Evolutionary conservation across 1,284 basidiomycete species (phyloP).

Genomic region (Ustilago sp.): DNA sequence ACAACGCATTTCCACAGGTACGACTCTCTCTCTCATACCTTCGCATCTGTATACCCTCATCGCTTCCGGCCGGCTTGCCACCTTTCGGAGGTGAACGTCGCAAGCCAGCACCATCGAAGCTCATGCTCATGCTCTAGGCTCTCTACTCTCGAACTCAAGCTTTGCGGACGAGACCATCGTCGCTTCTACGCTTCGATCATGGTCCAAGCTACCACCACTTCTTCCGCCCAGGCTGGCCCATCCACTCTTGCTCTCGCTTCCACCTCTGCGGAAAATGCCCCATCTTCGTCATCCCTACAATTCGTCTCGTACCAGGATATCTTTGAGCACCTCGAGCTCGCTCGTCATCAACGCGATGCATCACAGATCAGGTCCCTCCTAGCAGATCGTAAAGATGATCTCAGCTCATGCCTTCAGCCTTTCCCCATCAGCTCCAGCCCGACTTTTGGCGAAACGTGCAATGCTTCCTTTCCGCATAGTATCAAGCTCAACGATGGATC

Average conservation of each 20-base stretch:
- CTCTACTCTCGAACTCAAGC: background rate
- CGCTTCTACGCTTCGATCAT: background rate
- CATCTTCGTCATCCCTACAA: conserved; percentile 6
- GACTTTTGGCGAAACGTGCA: conserved; percentile 9
- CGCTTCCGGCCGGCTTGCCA: background rate
- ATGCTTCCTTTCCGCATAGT: conserved; percentile 59
- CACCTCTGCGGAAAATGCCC: background rate
- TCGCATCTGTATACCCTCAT: background rate
- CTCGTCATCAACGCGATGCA: conserved; percentile 40
- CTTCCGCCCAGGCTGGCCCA: background rate
- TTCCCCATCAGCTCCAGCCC: conserved; percentile 24
- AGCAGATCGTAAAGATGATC: conserved; percentile 29
- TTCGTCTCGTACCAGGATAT: conserved; percentile 60
- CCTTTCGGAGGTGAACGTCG: too few species aligned
- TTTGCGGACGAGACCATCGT: background rate
- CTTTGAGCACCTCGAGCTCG: conserved; percentile 62
- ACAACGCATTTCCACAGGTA: background rate
- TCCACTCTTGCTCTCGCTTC: background rate
- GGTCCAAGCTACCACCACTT: conserved; percentile 2
- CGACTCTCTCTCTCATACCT: background rate
- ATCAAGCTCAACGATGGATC: conserved; percentile 78
- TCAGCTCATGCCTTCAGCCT: conserved; percentile 50
- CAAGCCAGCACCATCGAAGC: background rate
- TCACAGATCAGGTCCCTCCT: conserved; percentile 46
- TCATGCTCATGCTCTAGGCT: background rate